Base-by-base conservation (phyloP, 345 rosid species). In the Sisymbrium altissimum region DNA sequence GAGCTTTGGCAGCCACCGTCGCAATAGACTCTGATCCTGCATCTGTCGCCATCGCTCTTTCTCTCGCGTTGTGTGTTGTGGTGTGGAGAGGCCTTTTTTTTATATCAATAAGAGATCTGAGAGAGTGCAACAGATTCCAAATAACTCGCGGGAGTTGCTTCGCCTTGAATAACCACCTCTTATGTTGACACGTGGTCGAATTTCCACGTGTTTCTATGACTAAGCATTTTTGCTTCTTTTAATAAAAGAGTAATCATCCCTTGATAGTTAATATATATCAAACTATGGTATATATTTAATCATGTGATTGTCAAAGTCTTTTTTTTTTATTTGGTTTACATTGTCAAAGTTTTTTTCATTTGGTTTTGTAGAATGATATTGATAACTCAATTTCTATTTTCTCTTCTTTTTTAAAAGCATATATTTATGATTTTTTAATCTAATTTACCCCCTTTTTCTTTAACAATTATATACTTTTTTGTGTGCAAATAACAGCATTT, bases 1-100 rank as follows among this genome's bases (percentile, higher is more conserved):
- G 85, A 0, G 88, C 91, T 59, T 50, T 73, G 15, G 83, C 78
- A 3, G 93, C 86, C 27, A 77, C 80, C 11, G 76, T 80, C 2
- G 81, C 79, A 41, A 83, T 73, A 6, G 85, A 57, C 9, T 84
- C 86, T 6, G 68, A 45, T 50, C 75, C 72, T 61, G 38, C 27
- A 50, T 81, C 83, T 27, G 56, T 61, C 18, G 62, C 66, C 82
- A 77, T 81, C 9, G 12, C 36, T 18, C 6, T 58, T 5, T 35
- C 33, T 54, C 23, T 14, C 23, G 52, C 9, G 29, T 56, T 66
- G 14, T 9, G 67, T 48, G 48, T 18, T 44, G 41, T 49, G 50
- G 12, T 19, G 50, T 3, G 6, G 10, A 48, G 54, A 27, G 21
- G 15, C 12, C 1, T 23, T 23, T 23, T 14, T 54, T 29, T 40